These are phyloP conservation scores for Suillus bovinus DNA, from an alignment of 768 basidiomycete genomes.

Conservation along the genomic window DNA sequence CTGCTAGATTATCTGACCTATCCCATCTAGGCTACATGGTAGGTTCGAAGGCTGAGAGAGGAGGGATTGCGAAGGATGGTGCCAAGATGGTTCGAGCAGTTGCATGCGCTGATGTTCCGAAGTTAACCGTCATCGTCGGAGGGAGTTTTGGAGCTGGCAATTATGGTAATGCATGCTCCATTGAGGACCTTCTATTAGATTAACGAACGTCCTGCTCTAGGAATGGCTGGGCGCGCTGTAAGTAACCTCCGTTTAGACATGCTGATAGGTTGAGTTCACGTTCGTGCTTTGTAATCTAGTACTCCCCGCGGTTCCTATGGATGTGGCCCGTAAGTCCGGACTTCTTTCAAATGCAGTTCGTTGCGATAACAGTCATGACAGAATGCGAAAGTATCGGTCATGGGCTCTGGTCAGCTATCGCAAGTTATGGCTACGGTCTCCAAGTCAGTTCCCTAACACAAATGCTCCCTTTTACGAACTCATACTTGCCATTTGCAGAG, in stretches of 20 bases:
- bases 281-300: slow-evolving; percentile 43
- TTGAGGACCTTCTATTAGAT: slow-evolving; percentile 4
- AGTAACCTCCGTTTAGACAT: slow-evolving; percentile 27
- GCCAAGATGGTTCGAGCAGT: slow-evolving; percentile 98
- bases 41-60: slow-evolving; percentile 90
- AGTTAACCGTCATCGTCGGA: slow-evolving; percentile 89
- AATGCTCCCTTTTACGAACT: neutral
- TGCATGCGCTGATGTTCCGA: slow-evolving; percentile 91
- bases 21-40: slow-evolving; percentile 81
- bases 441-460: slow-evolving; percentile 46
- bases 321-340: slow-evolving; percentile 86
- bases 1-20: slow-evolving; percentile 10
- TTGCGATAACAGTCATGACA: slow-evolving; percentile 25
- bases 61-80: slow-evolving; percentile 92
- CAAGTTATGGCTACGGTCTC: slow-evolving; percentile 92
- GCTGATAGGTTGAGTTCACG: slow-evolving; percentile 4
- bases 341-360: slow-evolving; percentile 3
- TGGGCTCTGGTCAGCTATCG: slow-evolving; percentile 92
- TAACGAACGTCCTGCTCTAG: slow-evolving; percentile 37
- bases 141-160: slow-evolving; percentile 96
- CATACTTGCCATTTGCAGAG: slow-evolving; percentile 43
- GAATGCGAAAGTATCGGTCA: slow-evolving; percentile 93
- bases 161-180: slow-evolving; percentile 57
- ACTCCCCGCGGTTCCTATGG: slow-evolving; percentile 94
- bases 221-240: slow-evolving; percentile 92